A percentile compares a stretch with the other conserved stretches of the same genome.
phyloP scores from a whole-genome alignment of 352 stramenopile species.

The Phytophthora pinifolia region DNA sequence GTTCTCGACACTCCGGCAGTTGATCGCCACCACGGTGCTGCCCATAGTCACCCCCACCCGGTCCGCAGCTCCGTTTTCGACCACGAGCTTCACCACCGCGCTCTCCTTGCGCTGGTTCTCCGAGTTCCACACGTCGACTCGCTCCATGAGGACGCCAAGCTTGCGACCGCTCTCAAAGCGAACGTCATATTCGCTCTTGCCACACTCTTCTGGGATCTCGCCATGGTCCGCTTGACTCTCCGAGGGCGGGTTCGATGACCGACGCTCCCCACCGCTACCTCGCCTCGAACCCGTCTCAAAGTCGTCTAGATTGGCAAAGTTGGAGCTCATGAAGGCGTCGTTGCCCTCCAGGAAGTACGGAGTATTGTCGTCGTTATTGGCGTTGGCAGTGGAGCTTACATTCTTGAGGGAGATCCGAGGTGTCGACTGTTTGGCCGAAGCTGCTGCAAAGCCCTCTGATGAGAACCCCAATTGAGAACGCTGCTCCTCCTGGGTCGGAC shows the following conservation, averaged over 20 bases:
- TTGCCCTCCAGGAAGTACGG: conserved; percentile 66
- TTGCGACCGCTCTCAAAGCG: conserved; percentile 76
- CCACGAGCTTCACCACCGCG: conserved; percentile 79
- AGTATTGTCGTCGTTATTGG: conserved; percentile 38
- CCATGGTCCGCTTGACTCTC: conserved; percentile 8
- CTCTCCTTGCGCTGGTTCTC: conserved; percentile 62
- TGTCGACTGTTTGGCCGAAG: conserved; percentile 13
- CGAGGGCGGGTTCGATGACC: conserved; percentile 19
- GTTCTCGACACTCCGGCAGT: conserved; percentile 48
- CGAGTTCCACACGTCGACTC: conserved; percentile 63
- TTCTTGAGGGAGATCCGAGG: conserved; percentile 51
- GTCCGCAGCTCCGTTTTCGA: conserved; percentile 76
- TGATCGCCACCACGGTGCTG: conserved; percentile 78
- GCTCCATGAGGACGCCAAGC: conserved; percentile 82
- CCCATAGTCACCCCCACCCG: conserved; percentile 62
- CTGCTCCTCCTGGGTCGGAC: conserved; percentile 66
- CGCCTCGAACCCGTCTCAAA: conserved; percentile 21
- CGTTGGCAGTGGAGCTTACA: conserved; percentile 17
- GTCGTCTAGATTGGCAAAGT: conserved; percentile 71
- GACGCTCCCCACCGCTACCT: conserved; percentile 11
- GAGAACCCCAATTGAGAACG: conserved; percentile 60
- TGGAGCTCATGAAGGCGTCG: conserved; percentile 61
- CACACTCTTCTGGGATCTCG: conserved; percentile 40
- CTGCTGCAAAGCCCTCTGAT: conserved; percentile 43
- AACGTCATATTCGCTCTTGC: conserved; percentile 69